Base-by-base conservation (phyloP, 306 rosid species). In the Fragaria ananassa region DNA sequence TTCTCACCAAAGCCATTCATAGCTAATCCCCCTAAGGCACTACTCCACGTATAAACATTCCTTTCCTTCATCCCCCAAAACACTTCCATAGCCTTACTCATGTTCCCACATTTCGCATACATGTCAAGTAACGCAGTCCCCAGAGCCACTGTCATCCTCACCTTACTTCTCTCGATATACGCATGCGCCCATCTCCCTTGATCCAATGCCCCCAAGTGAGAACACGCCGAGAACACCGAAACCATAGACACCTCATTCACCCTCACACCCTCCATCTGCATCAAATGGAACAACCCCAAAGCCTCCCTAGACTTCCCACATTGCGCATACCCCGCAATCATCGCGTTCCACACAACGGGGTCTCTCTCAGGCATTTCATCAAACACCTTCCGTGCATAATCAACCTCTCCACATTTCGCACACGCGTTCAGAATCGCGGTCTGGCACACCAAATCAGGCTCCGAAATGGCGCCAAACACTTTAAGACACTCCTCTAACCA, bases 121-220 rank as follows among this genome's bases (percentile, higher is more conserved):
- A 87, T 89, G 66, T 91, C 93, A 35, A 91, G 6, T 11, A 89
- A 81, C 3, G 90, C 85, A 21, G 93, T 88, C 70, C 90, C 90
- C 12, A 91, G 66, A 0, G 78, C 68, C 75, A 91, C 80, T 0
- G 87, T 85, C 78, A 91, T 76, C 58, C 68, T 42, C 4, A 91
- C 42, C 81, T 76, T 84, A 69, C 80, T 82, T 69, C 77, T 91
- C 76, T 85, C 88, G 4, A 87, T 78, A 81, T 84, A 86, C 2
- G 86, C 86, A 80, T 91, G 87, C 0, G 87, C 91, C 89, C 91
- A 89, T 78, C 85, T 82, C 35, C 93, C 93, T 41, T 85, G 89
- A 81, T 87, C 90, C 84, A 89, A 74, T 18, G 89, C 89, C 29
- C 90, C 91, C 70, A 84, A 76, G 56, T 82, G 90, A 9, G 88